phyloP scores from a whole-genome alignment of 352 stramenopile genomes.

The Globisporangium carolinianum region DNA sequence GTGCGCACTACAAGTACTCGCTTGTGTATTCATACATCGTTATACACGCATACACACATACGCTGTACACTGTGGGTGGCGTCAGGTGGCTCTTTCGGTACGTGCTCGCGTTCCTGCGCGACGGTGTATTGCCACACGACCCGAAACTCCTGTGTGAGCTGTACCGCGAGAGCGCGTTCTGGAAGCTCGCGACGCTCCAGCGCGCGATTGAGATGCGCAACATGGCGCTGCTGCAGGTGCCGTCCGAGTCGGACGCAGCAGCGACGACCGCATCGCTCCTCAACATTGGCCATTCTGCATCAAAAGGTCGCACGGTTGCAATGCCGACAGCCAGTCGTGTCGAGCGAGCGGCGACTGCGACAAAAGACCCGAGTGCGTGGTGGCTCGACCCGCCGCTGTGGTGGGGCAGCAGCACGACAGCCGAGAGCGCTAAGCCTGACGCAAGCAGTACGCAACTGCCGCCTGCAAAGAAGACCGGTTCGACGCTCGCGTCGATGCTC shows the following conservation, averaged over 20 bases:
- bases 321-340: no score
- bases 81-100: constrained; percentile 67
- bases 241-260: constrained; percentile 18
- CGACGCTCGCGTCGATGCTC: constrained; percentile 14
- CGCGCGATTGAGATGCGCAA: constrained; percentile 73
- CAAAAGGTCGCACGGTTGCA: no score
- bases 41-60: no score
- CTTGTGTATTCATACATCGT: no score
- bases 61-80: not conserved
- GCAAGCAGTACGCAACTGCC: not conserved
- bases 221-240: constrained; percentile 45
- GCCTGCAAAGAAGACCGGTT: constrained; percentile 13
- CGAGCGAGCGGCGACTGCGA: not conserved
- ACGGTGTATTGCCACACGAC: constrained; percentile 61
- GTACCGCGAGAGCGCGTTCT: constrained; percentile 82
- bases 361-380: constrained; percentile 33
- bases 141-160: constrained; percentile 53
- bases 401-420: constrained; percentile 31
- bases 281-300: not conserved
- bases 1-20: constrained; percentile 10
- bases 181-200: constrained; percentile 70
- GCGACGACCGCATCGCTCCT: constrained; percentile 7
- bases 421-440: not conserved
- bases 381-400: constrained; percentile 58
- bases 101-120: constrained; percentile 72